Base-by-base conservation (phyloP, 1,139 yeast genomes). In the Zygoascus meyerae region DNA sequence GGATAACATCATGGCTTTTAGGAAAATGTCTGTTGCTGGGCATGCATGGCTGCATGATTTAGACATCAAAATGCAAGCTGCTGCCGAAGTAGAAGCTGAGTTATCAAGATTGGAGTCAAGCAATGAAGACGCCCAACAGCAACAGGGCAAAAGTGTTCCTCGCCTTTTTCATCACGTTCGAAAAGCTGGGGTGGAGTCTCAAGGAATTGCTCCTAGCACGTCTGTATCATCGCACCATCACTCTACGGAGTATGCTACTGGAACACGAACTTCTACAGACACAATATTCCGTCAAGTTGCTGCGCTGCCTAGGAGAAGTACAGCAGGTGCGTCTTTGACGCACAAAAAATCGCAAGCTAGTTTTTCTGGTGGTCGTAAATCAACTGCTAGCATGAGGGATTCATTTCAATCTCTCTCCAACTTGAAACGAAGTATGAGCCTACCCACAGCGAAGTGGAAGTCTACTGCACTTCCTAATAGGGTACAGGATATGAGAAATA, bases 31-130 rank as follows among this genome's bases (percentile, higher is more conserved):
- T 62, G 74, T 40, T 58, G 84, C 86, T 51, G 99, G 99, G 1
- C 75, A 83, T 5, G 80, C 95, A 5, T 92, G 97, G 96, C 60
- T 82, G 7, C 98, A 92, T 67, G 89, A 83, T 55, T 65, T 81
- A 21, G 92, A 82, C 55, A 52, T 74, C 8, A 64, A 74, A 52
- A 56, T 70, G 34, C 55, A 61, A 52, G 52, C 52, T 15, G 54
- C 53, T 12, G 54, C 48, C n/a, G 49, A 47, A 26, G 26, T 5
- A 21, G 55, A 46, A 33, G 34, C 38, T 7, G 35, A 15, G 11
- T 34, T 26, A 6, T 42, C 33, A 17, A 35, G 30, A 15, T 32
- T 33, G 4, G 46, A 32, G 8, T 36, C 42, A 12, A 32, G 10
- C 11, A 34, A 18, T 11, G 35, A 15, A 3, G 40, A 21, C 8